A percentile compares a stretch with the other conserved stretches of the same genome.
phyloP scores from a whole-genome alignment of 768 basidiomycete genomes.

The Lactifluus rugatus region DNA sequence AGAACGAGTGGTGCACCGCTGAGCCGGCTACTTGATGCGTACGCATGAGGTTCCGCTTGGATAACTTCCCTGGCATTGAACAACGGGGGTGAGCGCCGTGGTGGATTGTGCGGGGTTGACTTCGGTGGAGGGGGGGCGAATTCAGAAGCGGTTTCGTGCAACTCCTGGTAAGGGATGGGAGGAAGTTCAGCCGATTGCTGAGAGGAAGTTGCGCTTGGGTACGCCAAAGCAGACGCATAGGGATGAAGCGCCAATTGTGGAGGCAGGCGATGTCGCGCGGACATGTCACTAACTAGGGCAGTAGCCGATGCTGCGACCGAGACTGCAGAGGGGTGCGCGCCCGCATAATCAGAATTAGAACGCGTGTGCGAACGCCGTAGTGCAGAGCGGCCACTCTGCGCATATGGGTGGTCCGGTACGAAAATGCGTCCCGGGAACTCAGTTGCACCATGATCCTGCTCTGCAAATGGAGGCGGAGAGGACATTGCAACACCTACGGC shows the following conservation, averaged over 20 bases:
- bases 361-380: constrained; percentile 19
- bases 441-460: constrained; percentile 21
- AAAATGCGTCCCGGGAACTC: constrained; percentile 20
- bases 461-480: constrained; percentile 24
- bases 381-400: constrained; percentile 20
- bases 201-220: neutral
- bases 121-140: neutral
- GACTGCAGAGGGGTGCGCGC: constrained; percentile 32
- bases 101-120: neutral
- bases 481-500: constrained; percentile 38
- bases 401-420: constrained; percentile 31
- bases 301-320: constrained; percentile 15
- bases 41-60: constrained; percentile 5
- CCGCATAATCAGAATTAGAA: constrained; percentile 30
- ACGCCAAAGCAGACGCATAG: constrained; percentile 8
- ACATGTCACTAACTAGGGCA: constrained; percentile 24
- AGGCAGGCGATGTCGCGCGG: constrained; percentile 30
- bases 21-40: constrained; percentile 4
- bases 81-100: neutral
- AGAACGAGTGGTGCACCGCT: constrained; percentile 36
- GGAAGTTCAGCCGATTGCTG: neutral
- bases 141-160: neutral
- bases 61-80: neutral
- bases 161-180: neutral
- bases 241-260: constrained; percentile 22